Percentiles rank a stretch among this genome's conserved stretches.
Conservation (phyloP, 2,329 filamentous ascomycete genomes). For the Aspergillus pseudoglaucus region DNA sequence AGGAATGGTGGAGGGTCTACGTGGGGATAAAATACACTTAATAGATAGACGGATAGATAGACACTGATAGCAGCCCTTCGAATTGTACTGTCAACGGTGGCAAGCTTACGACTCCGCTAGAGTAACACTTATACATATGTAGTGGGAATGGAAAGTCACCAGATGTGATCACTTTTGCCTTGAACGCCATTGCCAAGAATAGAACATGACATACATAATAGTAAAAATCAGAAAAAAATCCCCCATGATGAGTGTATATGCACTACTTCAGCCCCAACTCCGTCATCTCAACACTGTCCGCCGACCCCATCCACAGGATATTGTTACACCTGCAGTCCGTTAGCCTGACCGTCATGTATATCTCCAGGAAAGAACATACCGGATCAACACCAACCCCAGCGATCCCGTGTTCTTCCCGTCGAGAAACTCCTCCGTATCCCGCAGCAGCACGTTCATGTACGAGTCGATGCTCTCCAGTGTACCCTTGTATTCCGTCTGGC, state of each 20-base stretch:
- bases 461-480: constrained; percentile 86
- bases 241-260: background rate
- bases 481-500: constrained; percentile 94
- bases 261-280: constrained; percentile 33
- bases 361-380: constrained; percentile 47
- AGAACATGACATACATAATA: background rate
- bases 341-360: no score
- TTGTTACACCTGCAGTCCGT: constrained; percentile 69
- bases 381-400: constrained; percentile 85
- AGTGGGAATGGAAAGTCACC: background rate
- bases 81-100: background rate
- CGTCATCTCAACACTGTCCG: constrained; percentile 46
- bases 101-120: background rate
- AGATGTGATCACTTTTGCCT: no score
- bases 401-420: constrained; percentile 77
- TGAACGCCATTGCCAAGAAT: constrained; percentile 1
- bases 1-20: background rate
- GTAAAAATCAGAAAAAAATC: constrained; percentile 5
- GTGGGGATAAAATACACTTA: background rate
- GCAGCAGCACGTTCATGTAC: constrained; percentile 98
- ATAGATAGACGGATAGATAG: no score
- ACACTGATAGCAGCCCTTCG: background rate
- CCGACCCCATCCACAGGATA: constrained; percentile 78
- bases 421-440: constrained; percentile 85
- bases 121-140: background rate